phyloP scores from a whole-genome alignment of 2,329 filamentous ascomycete species.

The Xylaria sp. region DNA sequence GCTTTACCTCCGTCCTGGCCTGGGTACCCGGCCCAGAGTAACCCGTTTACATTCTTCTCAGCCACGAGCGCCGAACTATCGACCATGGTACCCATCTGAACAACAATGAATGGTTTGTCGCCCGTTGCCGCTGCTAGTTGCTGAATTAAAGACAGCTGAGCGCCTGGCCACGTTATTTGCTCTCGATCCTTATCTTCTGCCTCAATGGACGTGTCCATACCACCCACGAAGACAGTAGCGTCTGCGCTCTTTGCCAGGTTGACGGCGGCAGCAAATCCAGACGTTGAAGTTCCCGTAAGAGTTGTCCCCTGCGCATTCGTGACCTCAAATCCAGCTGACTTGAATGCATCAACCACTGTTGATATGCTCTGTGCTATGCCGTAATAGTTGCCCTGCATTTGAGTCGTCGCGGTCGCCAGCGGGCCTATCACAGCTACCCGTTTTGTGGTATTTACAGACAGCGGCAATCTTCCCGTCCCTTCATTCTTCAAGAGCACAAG shows the following conservation, averaged over 20 bases:
- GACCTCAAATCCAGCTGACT: constrained; percentile 42
- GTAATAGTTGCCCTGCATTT: constrained; percentile 67
- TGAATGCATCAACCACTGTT: constrained; percentile 43
- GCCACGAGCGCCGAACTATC: constrained; percentile 62
- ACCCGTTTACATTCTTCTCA: constrained; percentile 60
- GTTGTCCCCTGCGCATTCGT: constrained; percentile 42
- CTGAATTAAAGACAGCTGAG: constrained; percentile 63
- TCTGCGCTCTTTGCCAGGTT: constrained; percentile 58
- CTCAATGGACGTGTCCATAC: constrained; percentile 64
- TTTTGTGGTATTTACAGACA: constrained; percentile 49
- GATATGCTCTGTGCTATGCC: constrained; percentile 46
- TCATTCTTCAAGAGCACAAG: constrained; percentile 66
- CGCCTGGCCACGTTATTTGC: constrained; percentile 62
- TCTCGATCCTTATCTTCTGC: constrained; percentile 63
- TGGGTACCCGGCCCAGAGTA: constrained; percentile 70
- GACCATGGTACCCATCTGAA: constrained; percentile 61
- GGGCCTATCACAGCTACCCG: constrained; percentile 66
- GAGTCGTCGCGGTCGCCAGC: constrained; percentile 66
- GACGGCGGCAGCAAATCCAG: constrained; percentile 49
- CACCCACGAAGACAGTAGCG: constrained; percentile 65
- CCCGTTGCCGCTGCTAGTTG: constrained; percentile 54
- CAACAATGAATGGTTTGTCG: constrained; percentile 61
- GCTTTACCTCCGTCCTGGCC: constrained; percentile 69
- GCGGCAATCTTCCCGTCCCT: constrained; percentile 53
- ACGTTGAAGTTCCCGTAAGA: constrained; percentile 49